Evolutionary conservation across 768 basidiomycete species (phyloP), one percentile per base, ranked within the genome.

Genomic region (Chalciporus sphaerocephalus): DNA sequence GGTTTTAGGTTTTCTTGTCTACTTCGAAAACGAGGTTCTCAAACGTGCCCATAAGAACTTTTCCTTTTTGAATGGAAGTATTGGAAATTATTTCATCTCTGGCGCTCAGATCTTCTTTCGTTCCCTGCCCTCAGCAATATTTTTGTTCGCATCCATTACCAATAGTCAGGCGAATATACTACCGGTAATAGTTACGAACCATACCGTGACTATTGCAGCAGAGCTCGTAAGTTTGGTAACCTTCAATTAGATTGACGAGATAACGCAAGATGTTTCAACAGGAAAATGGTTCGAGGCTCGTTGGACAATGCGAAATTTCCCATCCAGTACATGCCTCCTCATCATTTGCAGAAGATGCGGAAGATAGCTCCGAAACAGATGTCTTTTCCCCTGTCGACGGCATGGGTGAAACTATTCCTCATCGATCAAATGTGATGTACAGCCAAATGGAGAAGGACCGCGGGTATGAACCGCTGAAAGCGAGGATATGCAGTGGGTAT

Each of bases 261-360:
- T 17, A 40, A 33, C 28, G 11, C 21, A 53, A 48, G 28, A 24
- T 46, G 11, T 38, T 48, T 41, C 38, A 9, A 48, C 49, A 89
- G 87, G 80, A 83, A 59, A 80, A 93, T 54, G 88, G 87, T 10
- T 68, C 76, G 22, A 79, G 75, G 40, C 78, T 97, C 34, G 82
- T 94, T 33, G 93, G 93, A 13, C 93, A 96, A 67, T 95, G 92
- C 61, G 87, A 92, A 57, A 93, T 95, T 53, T 93, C 92, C 3
- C 92, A 95, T 63, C 92, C 92, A 4, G 77, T 86, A 30, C 48
- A 65, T 21, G 62, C 59, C 21, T 42, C 51, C 20, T 35, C 64
- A 39, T 53, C 61, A 24, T 57, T 69, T 34, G 52, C 47, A 24
- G 59, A 63, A 38, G 52, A 63, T 27, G 57, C 65, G 42, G 59